These are phyloP conservation scores for Exobasidium cylindrosporum DNA, from an alignment of 1,284 basidiomycete species.

Conservation along the genomic window DNA sequence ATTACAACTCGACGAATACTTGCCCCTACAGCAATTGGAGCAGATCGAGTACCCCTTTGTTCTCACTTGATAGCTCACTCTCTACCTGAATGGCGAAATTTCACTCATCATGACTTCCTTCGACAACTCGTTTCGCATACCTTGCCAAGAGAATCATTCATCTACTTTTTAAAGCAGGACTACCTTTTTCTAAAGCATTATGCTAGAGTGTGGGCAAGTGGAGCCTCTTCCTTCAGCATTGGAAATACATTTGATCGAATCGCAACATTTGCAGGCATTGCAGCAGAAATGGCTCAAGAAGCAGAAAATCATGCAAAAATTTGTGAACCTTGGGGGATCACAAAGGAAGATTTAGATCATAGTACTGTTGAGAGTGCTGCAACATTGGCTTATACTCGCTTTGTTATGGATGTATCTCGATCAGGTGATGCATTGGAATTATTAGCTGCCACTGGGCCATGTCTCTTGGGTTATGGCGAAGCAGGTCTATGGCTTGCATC, in stretches of 20 bases:
- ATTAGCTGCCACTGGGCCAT: conserved; percentile 77
- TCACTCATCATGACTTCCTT: conserved; percentile 74
- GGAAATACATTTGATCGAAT: conserved; percentile 63
- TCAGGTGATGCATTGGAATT: conserved; percentile 68
- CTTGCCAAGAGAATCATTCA: conserved; percentile 67
- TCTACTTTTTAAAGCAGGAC: conserved; percentile 75
- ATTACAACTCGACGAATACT: conserved; percentile 57
- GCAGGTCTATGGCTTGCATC: conserved; percentile 68
- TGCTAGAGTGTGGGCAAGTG: conserved; percentile 62
- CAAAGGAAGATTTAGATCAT: conserved; percentile 25
- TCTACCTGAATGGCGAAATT: conserved; percentile 44
- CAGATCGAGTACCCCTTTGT: conserved; percentile 6
- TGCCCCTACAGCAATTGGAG: background rate
- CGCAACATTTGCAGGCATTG: conserved; percentile 64
- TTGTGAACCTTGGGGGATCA: conserved; percentile 37
- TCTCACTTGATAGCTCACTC: conserved; percentile 30
- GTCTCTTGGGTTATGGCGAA: conserved; percentile 90
- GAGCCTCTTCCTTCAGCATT: conserved; percentile 60
- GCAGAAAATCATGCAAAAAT: conserved; percentile 35
- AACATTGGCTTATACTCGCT: conserved; percentile 49
- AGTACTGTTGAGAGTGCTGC: conserved; percentile 39
- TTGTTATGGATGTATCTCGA: conserved; percentile 35
- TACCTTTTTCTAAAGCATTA: conserved; percentile 60
- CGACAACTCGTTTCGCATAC: conserved; percentile 70
- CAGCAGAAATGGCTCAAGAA: conserved; percentile 33